Conservation (phyloP, 345 rosid species). For the Citrus medica region DNA sequence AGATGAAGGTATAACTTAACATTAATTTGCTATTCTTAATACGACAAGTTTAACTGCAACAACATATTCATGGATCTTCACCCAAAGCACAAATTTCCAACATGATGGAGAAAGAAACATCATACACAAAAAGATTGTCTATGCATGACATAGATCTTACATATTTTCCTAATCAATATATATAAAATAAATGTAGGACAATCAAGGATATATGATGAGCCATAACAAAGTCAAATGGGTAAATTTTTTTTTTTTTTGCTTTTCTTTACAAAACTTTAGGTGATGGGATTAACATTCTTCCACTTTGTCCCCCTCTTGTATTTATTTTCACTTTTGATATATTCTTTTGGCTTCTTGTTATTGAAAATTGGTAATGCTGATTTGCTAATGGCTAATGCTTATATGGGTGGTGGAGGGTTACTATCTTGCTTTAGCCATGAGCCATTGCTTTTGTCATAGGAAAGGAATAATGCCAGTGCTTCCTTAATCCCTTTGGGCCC, state of each 20-base stretch:
- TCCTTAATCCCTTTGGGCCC: conserved; percentile 44
- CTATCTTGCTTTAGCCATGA: conserved; percentile 31
- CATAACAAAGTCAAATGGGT: conserved; percentile 52
- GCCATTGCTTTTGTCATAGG: conserved; percentile 53
- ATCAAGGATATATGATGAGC: conserved; percentile 55
- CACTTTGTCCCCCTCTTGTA: conserved; percentile 75
- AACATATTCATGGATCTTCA: neutral
- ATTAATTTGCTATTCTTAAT: too few relatives aligned
- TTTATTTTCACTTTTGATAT: neutral
- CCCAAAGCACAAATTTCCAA: neutral
- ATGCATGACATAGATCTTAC: conserved; percentile 7
- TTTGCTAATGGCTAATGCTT: conserved; percentile 1
- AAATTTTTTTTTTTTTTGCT: conserved; percentile 8
- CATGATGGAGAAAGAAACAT: neutral
- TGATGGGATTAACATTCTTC: conserved; percentile 92
- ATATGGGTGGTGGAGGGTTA: conserved; percentile 27
- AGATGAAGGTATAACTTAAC: neutral
- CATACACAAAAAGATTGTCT: neutral
- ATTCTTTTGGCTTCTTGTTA: neutral
- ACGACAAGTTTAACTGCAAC: neutral
- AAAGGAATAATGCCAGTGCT: conserved; percentile 51
- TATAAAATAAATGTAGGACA: conserved; percentile 21
- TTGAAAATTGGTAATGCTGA: neutral
- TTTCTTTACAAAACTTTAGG: conserved; percentile 44
- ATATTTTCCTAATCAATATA: neutral